These are phyloP conservation scores for Akebia trifoliata DNA, from an alignment of 164 flowering plant species.

Conservation along the genomic window DNA sequence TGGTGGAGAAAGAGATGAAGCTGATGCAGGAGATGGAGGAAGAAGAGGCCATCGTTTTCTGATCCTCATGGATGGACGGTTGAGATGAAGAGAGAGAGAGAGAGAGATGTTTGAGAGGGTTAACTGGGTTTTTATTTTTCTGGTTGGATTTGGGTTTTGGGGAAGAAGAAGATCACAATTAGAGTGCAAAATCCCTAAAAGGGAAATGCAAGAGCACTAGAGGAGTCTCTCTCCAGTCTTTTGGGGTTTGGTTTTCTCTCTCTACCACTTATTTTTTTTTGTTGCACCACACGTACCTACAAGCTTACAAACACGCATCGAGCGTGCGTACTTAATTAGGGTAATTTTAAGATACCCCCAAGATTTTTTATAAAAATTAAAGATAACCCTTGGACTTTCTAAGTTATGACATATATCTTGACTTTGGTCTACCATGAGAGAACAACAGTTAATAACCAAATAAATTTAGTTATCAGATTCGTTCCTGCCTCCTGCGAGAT, in stretches of 20 bases:
- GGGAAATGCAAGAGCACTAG: background rate
- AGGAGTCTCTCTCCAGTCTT: background rate
- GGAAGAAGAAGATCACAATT: background rate
- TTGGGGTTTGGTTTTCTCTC: background rate
- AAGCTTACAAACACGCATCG: slow-evolving; percentile 6
- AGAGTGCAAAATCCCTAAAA: slow-evolving; percentile 6
- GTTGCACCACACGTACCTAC: slow-evolving; percentile 7
- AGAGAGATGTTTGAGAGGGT: background rate
- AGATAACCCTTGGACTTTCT: background rate
- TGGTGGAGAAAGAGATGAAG: background rate
- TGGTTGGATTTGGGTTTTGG: background rate
- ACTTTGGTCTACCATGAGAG: too few relatives aligned
- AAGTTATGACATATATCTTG: background rate
- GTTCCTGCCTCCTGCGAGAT: too few relatives aligned
- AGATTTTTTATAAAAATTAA: background rate
- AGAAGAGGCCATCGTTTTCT: slow-evolving; percentile 14
- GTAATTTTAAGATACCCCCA: background rate
- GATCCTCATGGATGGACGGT: slow-evolving; percentile 20
- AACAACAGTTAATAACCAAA: too few relatives aligned
- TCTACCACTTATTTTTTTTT: background rate
- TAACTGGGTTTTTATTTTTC: background rate
- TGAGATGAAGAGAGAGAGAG: background rate
- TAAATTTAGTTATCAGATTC: too few relatives aligned
- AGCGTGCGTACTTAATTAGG: background rate
- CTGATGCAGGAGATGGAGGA: background rate